Evolutionary conservation across 352 stramenopile genomes (phyloP), one percentile per base, ranked within the genome.

Genomic region (Phytophthora citricola): DNA sequence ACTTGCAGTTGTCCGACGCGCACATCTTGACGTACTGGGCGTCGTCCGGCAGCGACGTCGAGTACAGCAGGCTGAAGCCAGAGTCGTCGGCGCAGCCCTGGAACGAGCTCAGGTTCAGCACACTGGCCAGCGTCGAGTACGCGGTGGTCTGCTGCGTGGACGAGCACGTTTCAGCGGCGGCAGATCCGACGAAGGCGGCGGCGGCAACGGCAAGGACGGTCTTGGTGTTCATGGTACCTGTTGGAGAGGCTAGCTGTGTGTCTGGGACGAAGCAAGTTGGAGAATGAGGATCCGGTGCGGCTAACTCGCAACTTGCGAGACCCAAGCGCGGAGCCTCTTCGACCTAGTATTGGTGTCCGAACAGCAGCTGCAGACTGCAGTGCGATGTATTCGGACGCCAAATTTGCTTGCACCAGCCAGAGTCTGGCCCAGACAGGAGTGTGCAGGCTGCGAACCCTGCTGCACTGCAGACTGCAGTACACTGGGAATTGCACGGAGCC

Each of bases 11-110:
- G 17, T 24, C 26, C 45, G 59, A 71, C 15, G 58, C 58, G 59
- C 72, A 80, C 72, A 80, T 80, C 32, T 60, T 36, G 8, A 51
- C 51, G 34, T 75, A 67, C 62, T 78, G 44, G 11, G 39, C 61
- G 22, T 77, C 61, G 12, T 41, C 48, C 5, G 73, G 73, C 32
- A 75, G 46, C 41, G 63, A 63, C 10, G 68, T 75, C n/a, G 72
- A 65, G 47, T 64, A 66, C 41, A 75, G 52, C 48, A 77, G 61
- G 36, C 49, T 72, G 58, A 63, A 80, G 46, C 63, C 64, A 10
- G 73, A 72, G 44, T 66, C 69, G 40, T 43, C 54, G 11, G 31
- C 27, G 61, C 73, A 78, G n/a, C 52, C 52, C 29, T 60, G 26
- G 52, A 75, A 67, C 36, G 54, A 69, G 48, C 46, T 48, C 45